Evolutionary conservation across 805 yeast species (phyloP), one percentile per base, ranked within the genome.

Genomic region (Candida corydali): DNA sequence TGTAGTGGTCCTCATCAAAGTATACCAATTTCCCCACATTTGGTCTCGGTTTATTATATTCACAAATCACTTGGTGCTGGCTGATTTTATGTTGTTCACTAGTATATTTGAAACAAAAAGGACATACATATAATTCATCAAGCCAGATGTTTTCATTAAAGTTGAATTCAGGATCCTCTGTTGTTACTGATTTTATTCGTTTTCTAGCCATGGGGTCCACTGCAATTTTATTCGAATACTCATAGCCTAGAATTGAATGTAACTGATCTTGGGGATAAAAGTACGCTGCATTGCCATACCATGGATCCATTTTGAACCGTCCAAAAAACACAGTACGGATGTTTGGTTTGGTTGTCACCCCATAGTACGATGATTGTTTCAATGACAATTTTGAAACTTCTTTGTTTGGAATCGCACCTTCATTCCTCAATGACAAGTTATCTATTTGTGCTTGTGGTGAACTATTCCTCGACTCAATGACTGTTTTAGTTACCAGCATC

Each of bases 241-340:
- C 59, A 44, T 59, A 69, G 3, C 81, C 84, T 35, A 76, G 46
- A 3, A 62, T 59, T 31, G 61, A 59, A 23, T 70, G 71, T 71
- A 10, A 57, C 59, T 24, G 17, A 33, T 45, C 47, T 28, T 44
- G 42, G 11, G 52, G 32, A 29, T 42, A 43, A 44, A 88, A 86
- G 54, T 86, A 82, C 1, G 87, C 94, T 3, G 86, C 75, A 49
- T 84, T 83, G 0, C 94, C 93, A 54, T 83, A 88, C 96, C 97
- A 87, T 2, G 97, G 82, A 37, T 78, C 72, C 43, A 89, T 78
- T 40, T 73, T 73, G 46, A 68, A 72, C 15, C 72, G 68, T 0
- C 96, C 97, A 42, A 86, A 75, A 23, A 69, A 72, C 7, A 91
- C 85, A 17, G 72, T 56, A 6, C 55, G 59, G 29, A 89, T 79